A percentile compares a stretch with the other conserved stretches of the same genome.
Evolutionary conservation across 1,284 basidiomycete species (phyloP).

Genomic region (Tremellales sp.): DNA sequence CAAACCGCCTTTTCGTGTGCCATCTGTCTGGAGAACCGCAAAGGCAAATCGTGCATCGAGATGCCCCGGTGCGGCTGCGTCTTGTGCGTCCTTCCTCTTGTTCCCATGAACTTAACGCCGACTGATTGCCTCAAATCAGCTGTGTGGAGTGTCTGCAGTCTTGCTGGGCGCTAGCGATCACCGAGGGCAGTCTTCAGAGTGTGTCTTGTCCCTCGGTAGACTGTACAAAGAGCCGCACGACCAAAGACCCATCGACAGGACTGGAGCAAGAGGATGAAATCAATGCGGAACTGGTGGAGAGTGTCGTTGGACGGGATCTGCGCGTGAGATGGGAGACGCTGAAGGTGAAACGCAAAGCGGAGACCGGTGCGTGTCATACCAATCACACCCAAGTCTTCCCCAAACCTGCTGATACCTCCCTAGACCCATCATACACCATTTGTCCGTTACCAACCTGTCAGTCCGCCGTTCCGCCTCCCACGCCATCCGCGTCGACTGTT

Average conservation of each 20-base stretch:
- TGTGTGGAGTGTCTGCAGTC: constrained; percentile 40
- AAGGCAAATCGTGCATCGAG: constrained; percentile 39
- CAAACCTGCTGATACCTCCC: too few relatives aligned
- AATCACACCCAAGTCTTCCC: too few relatives aligned
- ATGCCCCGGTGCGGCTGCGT: constrained; percentile 41
- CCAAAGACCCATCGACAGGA: constrained; percentile 6
- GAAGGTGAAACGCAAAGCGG: constrained; percentile 36
- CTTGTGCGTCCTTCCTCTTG: constrained; percentile 28
- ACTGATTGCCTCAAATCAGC: constrained; percentile 11
- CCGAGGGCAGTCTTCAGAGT: constrained; percentile 42
- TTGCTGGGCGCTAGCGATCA: constrained; percentile 45
- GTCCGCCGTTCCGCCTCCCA: constrained; percentile 41
- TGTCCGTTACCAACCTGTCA: constrained; percentile 46
- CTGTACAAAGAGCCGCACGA: constrained; percentile 39
- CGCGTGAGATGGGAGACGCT: constrained; percentile 33
- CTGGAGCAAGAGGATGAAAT: constrained; percentile 46
- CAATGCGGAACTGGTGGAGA: constrained; percentile 61
- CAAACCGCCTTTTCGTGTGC: constrained; percentile 40
- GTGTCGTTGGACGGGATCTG: constrained; percentile 42
- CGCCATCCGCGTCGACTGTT: constrained; percentile 7
- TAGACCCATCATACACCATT: constrained; percentile 41
- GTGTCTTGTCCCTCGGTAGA: constrained; percentile 43
- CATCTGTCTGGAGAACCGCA: constrained; percentile 46
- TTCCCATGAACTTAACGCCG: neutral
- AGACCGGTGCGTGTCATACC: constrained; percentile 27